Base-by-base conservation (phyloP, 129 eudicot species). In the Glebionis coronaria region DNA sequence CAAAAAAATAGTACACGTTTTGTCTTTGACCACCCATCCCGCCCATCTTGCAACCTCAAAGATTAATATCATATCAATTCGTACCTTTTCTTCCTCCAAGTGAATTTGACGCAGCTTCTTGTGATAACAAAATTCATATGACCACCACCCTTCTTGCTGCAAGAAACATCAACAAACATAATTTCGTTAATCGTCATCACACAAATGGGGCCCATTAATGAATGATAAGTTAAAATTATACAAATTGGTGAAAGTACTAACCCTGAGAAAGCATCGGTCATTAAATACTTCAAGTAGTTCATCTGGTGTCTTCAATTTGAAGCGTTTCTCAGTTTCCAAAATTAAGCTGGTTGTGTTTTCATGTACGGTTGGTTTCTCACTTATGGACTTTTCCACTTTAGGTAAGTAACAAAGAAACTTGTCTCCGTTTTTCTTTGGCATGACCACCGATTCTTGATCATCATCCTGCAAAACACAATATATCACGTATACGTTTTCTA, bases 81-180 rank as follows among this genome's bases (percentile, higher is more conserved):
- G 7, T 67, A 90, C 98, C 95, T 67, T 84, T 1, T 86, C 92
- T 63, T 93, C 92, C 76, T 88, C 97, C 78, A 87, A 16, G 67
- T 88, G 98, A 60, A 93, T 55, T 73, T 93, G 98, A 29, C 99
- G 86, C 74, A 93, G 47, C 65, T 35, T 68, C 79, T 80, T 81
- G 58, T 82, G 85, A 77, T 82, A 86, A 61, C 99, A 93, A 69
- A 88, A 86, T 68, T 93, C 97, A 73, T 93, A 93, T 2, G 88
- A 71, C 98, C 97, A 93, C 98, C 98, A 93, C 28, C 97, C 96
- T 71, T 93, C 98, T 93, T 88, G 95, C 98, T 93, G 94, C 85
- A 84, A 11, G 9, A 52, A 59, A 50, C 28, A 10, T 56, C 20
- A 0, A 57, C 5, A 38, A 14, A 67, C 11, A 55, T 67, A 46